Conservation (phyloP, 2,329 filamentous ascomycete species). For the Fusarium agapanthi region DNA sequence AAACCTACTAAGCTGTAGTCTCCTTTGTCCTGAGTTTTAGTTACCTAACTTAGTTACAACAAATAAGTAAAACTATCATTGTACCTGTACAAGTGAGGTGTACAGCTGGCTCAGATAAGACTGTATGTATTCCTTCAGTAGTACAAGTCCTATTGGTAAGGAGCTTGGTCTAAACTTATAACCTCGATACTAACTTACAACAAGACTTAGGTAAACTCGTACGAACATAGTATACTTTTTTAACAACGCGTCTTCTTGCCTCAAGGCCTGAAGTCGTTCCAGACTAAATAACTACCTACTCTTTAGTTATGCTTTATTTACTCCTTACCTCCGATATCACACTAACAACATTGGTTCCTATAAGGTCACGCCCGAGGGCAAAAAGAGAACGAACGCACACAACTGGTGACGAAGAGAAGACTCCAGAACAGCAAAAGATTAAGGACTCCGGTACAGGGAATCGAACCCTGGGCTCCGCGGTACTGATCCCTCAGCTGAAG, state of each 20-base stretch:
- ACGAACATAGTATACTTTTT: neutral
- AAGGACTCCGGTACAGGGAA: slow-evolving; percentile 40
- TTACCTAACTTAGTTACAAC: neutral
- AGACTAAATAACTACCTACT: neutral
- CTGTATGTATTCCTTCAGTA: neutral
- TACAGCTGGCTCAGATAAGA: too few species aligned
- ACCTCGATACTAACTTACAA: neutral
- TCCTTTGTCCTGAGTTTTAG: neutral
- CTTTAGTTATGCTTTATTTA: neutral
- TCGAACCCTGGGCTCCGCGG: slow-evolving; percentile 43
- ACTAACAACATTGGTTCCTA: too few species aligned
- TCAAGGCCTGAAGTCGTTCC: neutral
- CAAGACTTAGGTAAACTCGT: too few species aligned
- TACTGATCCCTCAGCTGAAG: slow-evolving; percentile 27
- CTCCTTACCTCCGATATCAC: neutral
- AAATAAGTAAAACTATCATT: neutral
- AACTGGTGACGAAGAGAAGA: accelerated
- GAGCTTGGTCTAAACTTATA: neutral
- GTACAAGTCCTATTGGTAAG: neutral
- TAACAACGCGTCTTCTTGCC: neutral
- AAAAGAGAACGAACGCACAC: neutral
- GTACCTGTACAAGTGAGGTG: too few species aligned
- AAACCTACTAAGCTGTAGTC: neutral
- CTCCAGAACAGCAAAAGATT: neutral
- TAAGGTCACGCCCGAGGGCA: neutral